Evolutionary conservation across 768 basidiomycete species (phyloP), one percentile per base, ranked within the genome.

Genomic region (Cantharellus anzutake): DNA sequence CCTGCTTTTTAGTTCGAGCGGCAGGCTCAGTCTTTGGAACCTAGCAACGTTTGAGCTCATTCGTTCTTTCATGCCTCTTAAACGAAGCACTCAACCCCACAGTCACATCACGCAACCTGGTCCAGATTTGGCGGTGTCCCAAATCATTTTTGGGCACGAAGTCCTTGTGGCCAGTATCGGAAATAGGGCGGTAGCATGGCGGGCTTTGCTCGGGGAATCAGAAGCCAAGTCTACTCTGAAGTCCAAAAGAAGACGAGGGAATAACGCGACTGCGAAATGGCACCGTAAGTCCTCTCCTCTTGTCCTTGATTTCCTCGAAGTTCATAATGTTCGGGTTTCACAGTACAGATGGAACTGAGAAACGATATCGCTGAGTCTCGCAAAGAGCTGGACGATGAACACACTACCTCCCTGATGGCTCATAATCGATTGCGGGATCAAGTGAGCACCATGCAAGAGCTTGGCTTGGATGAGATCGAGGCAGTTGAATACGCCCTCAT

Each of bases 401-500:
- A 68, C 44, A 66, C 70, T 4, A 59, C 70, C 53, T 58, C 63
- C 0, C 71, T 72, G 51, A 71, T 69, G 14, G 68, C 67, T 2
- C 72, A 76, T 63, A 74, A 75, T 0, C 74, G 78, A 41, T 78
- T 79, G 61, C 71, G 72, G 35, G 83, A 80, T 63, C 84, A 90
- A 62, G 70, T 71, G 7, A 72, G 73, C 2, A 74, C 76, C 5
- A 68, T 89, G 34, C 73, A 79, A 41, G 69, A 70, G n/a, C 75
- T 91, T 2, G 87, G 88, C 2, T 70, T 90, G 44, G 80, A 75
- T 60, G 87, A 91, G 65, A 69, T 70, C 1, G 87, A 87, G 65
- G 85, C 83, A 0, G 71, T 90, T 37, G 83, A 87, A 65, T 91
- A 91, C 64, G 75, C 81, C 0, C 68, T 91, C 52, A 90, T 90